Conservation (phyloP, 148 eudicot species). For the Tetragonia tetragonoides region DNA sequence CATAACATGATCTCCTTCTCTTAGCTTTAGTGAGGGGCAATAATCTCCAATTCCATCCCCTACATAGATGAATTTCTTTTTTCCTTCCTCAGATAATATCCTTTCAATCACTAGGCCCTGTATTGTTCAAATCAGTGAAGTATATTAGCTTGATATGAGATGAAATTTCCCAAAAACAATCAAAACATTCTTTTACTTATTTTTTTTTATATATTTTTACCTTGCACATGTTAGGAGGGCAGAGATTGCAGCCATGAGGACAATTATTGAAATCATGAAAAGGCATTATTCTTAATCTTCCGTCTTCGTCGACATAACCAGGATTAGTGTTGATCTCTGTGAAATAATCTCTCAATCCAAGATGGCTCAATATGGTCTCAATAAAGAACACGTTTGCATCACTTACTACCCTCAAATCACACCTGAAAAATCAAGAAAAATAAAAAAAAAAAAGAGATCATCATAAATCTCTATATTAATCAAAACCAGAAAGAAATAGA, state of each 20-base stretch:
- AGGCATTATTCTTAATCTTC: slow-evolving; percentile 52
- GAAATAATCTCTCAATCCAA: slow-evolving; percentile 48
- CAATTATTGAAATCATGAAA: slow-evolving; percentile 44
- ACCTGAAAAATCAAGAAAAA: slow-evolving; percentile 1
- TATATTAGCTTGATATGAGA: no score
- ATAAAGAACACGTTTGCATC: slow-evolving; percentile 27
- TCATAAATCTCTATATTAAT: background rate
- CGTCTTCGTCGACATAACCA: slow-evolving; percentile 42
- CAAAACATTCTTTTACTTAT: no score
- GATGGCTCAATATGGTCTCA: slow-evolving; percentile 55
- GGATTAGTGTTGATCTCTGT: slow-evolving; percentile 61
- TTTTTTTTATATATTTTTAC: slow-evolving; percentile 10
- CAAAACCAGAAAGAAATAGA: background rate
- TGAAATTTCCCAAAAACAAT: no score
- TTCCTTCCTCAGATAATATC: slow-evolving; percentile 21
- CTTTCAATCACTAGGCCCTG: slow-evolving; percentile 35
- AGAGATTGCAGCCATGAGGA: slow-evolving; percentile 49
- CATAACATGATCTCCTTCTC: no score
- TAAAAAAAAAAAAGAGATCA: no score
- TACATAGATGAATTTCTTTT: slow-evolving; percentile 36
- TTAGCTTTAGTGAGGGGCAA: slow-evolving; percentile 22
- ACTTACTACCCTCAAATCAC: background rate
- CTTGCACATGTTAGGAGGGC: slow-evolving; percentile 88
- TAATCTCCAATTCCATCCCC: no score
- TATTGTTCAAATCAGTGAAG: background rate